Evolutionary conservation across 2,329 filamentous ascomycete genomes (phyloP), one percentile per base, ranked within the genome.

Genomic region (Alternaria dauci): DNA sequence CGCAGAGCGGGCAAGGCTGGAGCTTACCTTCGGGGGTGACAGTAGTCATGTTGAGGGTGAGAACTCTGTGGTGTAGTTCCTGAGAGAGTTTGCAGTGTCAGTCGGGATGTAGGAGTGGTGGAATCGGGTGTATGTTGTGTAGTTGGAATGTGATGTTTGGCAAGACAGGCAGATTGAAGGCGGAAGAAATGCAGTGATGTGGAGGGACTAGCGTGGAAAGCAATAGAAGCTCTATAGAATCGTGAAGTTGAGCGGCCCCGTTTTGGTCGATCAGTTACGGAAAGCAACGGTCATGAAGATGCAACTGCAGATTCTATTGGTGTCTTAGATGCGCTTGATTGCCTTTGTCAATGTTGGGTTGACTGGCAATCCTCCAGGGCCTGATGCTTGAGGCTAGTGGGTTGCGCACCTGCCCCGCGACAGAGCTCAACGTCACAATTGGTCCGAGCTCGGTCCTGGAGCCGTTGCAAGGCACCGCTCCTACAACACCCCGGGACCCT

Each of bases 21-120:
- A 67, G 67, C 75, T 67, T 76, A 80, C 78, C 78, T 79, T 80
- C 78, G 60, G 78, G 78, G 57, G 72, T 76, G 52, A 79, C 57
- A 56, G 74, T 73, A 57, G 75, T 67, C 73, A 75, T 77, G 55
- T 50, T 67, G 65, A 46, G 53, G 44, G 60, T 48, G 36, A 52
- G 38, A 52, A 48, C 39, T 52, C n/a, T 54, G 46, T 34, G 26
- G 23, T 55, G 16, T 23, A 43, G 38, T 34, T 52, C 55, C 51
- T 48, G 56, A 41, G 62, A 43, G 44, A 12, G 25, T 43, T 38
- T 30, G 43, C 36, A 56, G 14, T 1, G 32, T 34, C 23, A 46
- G 56, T 23, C 54, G 47, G 46, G 18, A 52, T 12, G 46, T 52
- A 9, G 39, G n/a, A 55, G 50, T 39, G 53, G 46, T 28, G 34